Evolutionary conservation across 495 filamentous ascomycete genomes (phyloP).

Genomic region (Penicillium daleae): DNA sequence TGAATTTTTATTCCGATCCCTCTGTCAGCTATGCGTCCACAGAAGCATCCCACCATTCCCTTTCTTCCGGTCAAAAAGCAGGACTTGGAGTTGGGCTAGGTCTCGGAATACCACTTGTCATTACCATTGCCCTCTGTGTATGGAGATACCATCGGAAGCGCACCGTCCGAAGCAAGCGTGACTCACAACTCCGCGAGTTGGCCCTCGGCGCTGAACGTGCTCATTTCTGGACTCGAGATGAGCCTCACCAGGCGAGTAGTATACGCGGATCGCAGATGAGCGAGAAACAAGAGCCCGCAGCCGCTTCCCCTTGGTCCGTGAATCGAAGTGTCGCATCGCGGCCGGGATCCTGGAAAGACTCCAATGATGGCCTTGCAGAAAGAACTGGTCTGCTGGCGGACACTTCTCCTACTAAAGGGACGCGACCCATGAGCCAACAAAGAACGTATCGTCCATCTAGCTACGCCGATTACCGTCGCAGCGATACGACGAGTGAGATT

Average conservation of each 20-base stretch:
- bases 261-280: slow-evolving; percentile 38
- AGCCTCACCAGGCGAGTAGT: slow-evolving; percentile 42
- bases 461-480: slow-evolving; percentile 52
- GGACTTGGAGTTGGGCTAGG: slow-evolving; percentile 78
- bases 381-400: slow-evolving; percentile 60
- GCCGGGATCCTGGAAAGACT: slow-evolving; percentile 33
- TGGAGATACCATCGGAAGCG: slow-evolving; percentile 62
- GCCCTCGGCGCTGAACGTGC: slow-evolving; percentile 53
- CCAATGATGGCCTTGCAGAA: slow-evolving; percentile 46
- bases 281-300: slow-evolving; percentile 26
- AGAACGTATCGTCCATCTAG: slow-evolving; percentile 31
- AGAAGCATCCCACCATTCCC: slow-evolving; percentile 5
- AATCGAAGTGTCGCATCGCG: slow-evolving; percentile 33
- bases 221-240: slow-evolving; percentile 45
- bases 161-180: slow-evolving; percentile 46
- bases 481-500: slow-evolving; percentile 55
- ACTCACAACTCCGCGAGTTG: slow-evolving; percentile 57
- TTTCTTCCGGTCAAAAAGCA: slow-evolving; percentile 54
- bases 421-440: slow-evolving; percentile 29
- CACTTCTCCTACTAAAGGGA: slow-evolving; percentile 55
- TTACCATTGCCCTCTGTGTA: slow-evolving; percentile 54
- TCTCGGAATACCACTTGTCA: slow-evolving; percentile 61
- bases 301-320: slow-evolving; percentile 43
- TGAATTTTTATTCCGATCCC: slow-evolving; percentile 68
- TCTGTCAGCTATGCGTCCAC: slow-evolving; percentile 8